Evolutionary conservation across 2,329 filamentous ascomycete species (phyloP).

Genomic region (Cryphonectria nitschkei): DNA sequence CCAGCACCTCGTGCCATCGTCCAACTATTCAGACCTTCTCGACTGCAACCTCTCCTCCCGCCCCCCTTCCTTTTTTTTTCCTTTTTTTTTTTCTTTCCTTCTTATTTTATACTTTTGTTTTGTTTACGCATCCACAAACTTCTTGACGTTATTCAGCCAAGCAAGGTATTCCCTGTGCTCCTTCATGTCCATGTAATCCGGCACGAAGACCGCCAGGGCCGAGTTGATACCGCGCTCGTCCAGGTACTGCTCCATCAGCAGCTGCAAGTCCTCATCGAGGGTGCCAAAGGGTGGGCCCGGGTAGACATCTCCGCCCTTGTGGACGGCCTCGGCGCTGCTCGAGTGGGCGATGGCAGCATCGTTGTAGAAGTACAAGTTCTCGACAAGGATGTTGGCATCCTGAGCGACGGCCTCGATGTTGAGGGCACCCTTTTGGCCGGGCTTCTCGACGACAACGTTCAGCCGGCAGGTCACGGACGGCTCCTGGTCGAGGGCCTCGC

Average conservation of each 20-base stretch:
- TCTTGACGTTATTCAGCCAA: slow-evolving; percentile 88
- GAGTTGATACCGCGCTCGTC: slow-evolving; percentile 92
- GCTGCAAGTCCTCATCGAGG: slow-evolving; percentile 94
- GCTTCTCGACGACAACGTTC: slow-evolving; percentile 87
- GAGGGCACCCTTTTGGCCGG: slow-evolving; percentile 75
- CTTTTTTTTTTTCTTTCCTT: not conserved
- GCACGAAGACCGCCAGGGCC: slow-evolving; percentile 84
- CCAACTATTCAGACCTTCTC: not conserved
- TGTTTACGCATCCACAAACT: slow-evolving; percentile 73
- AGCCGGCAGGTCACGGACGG: slow-evolving; percentile 78
- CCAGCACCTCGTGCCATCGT: not conserved
- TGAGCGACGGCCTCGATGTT: slow-evolving; percentile 85
- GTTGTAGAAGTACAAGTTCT: slow-evolving; percentile 88
- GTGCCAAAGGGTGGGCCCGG: slow-evolving; percentile 90
- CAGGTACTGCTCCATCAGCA: slow-evolving; percentile 88
- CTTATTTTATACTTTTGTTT: not conserved
- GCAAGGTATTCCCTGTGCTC: slow-evolving; percentile 95
- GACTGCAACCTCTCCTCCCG: not conserved
- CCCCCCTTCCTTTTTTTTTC: too few species aligned
- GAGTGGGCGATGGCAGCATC: slow-evolving; percentile 78
- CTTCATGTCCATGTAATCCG: slow-evolving; percentile 97
- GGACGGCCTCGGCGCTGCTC: slow-evolving; percentile 74
- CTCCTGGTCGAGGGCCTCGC: slow-evolving; percentile 50
- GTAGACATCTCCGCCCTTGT: slow-evolving; percentile 78
- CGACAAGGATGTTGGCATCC: slow-evolving; percentile 83